phyloP scores from a whole-genome alignment of 2,329 filamentous ascomycete genomes.

The Epichloe aotearoae region DNA sequence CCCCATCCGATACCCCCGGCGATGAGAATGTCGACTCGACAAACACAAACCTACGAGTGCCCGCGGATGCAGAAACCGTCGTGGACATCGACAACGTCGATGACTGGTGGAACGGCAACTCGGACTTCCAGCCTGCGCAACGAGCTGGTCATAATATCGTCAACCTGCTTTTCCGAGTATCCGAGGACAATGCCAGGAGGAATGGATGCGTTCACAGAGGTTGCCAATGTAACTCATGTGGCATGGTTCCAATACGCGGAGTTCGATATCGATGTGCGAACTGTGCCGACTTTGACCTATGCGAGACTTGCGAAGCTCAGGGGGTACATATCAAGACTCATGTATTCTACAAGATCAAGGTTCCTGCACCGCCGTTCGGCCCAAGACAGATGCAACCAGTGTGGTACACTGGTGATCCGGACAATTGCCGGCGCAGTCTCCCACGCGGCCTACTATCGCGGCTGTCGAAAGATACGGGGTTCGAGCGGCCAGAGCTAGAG shows the following conservation, averaged over 20 bases:
- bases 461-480: slow-evolving; percentile 57
- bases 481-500: slow-evolving; percentile 79
- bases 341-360: slow-evolving; percentile 89
- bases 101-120: slow-evolving; percentile 39
- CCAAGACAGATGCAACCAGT: slow-evolving; percentile 68
- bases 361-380: slow-evolving; percentile 76
- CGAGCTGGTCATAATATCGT: slow-evolving; percentile 67
- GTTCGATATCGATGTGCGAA: slow-evolving; percentile 91
- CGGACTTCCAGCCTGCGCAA: slow-evolving; percentile 26
- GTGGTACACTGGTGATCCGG: slow-evolving; percentile 81
- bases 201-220: slow-evolving; percentile 88
- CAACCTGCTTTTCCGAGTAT: slow-evolving; percentile 78
- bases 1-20: slow-evolving; percentile 25
- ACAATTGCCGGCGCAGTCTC: slow-evolving; percentile 54
- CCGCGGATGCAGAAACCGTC: slow-evolving; percentile 25
- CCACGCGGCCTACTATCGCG: slow-evolving; percentile 53
- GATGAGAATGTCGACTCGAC: slow-evolving; percentile 32
- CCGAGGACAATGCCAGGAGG: slow-evolving; percentile 77
- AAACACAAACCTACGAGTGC: slow-evolving; percentile 9
- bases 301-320: slow-evolving; percentile 78
- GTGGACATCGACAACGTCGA: slow-evolving; percentile 28
- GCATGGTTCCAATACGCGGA: slow-evolving; percentile 76
- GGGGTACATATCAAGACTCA: slow-evolving; percentile 76
- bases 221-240: slow-evolving; percentile 83
- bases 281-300: slow-evolving; percentile 91